These are phyloP conservation scores for Cordyceps cicadae DNA, from an alignment of 2,329 filamentous ascomycete genomes.

Conservation along the genomic window DNA sequence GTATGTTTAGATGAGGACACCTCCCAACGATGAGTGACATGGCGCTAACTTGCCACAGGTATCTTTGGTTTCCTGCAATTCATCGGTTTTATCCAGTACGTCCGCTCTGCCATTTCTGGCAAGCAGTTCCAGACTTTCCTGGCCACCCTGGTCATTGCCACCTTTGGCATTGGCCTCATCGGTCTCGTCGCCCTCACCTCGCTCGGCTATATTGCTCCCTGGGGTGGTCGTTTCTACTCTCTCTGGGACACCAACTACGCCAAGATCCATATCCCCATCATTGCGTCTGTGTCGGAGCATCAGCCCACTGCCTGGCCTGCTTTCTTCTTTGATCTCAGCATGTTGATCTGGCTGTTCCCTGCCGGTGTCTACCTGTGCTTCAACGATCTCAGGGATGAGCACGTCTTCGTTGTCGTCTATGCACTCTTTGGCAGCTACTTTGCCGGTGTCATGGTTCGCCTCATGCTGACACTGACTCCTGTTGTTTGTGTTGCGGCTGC, in stretches of 20 bases:
- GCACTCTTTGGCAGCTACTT: conserved; percentile 97
- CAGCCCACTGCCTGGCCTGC: conserved; percentile 98
- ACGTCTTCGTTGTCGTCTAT: conserved; percentile 97
- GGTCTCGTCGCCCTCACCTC: conserved; percentile 82
- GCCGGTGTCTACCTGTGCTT: conserved; percentile 98
- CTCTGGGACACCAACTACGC: conserved; percentile 96
- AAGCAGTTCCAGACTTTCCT: conserved; percentile 93
- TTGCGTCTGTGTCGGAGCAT: conserved; percentile 98
- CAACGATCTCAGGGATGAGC: conserved; percentile 85
- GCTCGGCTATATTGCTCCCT: conserved; percentile 87
- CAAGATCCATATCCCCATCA: conserved; percentile 99
- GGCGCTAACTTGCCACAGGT: conserved; percentile 41
- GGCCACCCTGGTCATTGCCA: conserved; percentile 61
- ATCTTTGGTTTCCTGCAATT: conserved; percentile 95
- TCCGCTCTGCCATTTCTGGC: conserved; percentile 78
- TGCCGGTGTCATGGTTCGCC: conserved; percentile 95
- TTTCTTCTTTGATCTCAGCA: conserved; percentile 98
- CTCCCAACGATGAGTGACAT: neutral
- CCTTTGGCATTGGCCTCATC: conserved; percentile 65
- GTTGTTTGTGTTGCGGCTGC: conserved; percentile 93
- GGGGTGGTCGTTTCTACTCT: conserved; percentile 98
- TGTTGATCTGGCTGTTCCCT: conserved; percentile 98
- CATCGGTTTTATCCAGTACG: conserved; percentile 83
- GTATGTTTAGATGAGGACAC: conserved; percentile 41
- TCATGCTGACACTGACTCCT: conserved; percentile 95